phyloP scores from a whole-genome alignment of 1,284 basidiomycete genomes.

The Pseudozyma thailandica region DNA sequence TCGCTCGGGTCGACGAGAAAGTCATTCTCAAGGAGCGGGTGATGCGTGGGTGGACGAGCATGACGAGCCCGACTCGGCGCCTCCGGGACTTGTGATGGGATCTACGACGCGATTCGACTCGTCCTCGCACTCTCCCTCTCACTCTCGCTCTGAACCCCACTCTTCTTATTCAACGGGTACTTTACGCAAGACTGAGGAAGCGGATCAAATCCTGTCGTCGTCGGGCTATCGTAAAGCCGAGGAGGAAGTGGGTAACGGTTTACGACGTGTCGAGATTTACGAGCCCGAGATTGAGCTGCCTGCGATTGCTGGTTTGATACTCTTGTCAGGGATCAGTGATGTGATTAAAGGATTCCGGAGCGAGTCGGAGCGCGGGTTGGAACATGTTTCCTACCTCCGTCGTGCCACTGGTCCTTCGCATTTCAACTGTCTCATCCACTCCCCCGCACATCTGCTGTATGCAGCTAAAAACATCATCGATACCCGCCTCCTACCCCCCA shows the following conservation, averaged over 20 bases:
- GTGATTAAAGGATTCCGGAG: slow-evolving; percentile 68
- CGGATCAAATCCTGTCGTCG: slow-evolving; percentile 29
- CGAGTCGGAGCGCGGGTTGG: slow-evolving; percentile 67
- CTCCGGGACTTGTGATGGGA: slow-evolving; percentile 48
- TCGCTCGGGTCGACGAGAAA: not conserved
- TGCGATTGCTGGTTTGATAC: slow-evolving; percentile 66
- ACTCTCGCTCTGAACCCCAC: not conserved
- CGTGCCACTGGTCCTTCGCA: slow-evolving; percentile 68
- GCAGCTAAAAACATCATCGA: slow-evolving; percentile 69
- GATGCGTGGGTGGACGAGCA: slow-evolving; percentile 57
- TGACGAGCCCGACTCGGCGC: slow-evolving; percentile 6
- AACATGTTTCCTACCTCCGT: slow-evolving; percentile 68
- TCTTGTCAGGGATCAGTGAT: slow-evolving; percentile 69
- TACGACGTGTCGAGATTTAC: slow-evolving; percentile 67
- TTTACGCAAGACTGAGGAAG: slow-evolving; percentile 35
- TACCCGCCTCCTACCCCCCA: slow-evolving; percentile 63
- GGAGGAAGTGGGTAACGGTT: slow-evolving; percentile 59
- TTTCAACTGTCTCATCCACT: slow-evolving; percentile 68
- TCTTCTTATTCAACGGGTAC: slow-evolving; percentile 7
- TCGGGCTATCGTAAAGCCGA: slow-evolving; percentile 42
- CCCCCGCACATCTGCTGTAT: slow-evolving; percentile 69
- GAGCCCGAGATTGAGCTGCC: slow-evolving; percentile 67
- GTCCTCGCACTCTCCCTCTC: not conserved
- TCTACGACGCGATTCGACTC: slow-evolving; percentile 22
- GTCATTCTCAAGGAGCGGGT: not conserved